Evolutionary conservation across 345 rosid genomes (phyloP), one percentile per base, ranked within the genome.

Genomic region (Eucalyptus urophylla): DNA sequence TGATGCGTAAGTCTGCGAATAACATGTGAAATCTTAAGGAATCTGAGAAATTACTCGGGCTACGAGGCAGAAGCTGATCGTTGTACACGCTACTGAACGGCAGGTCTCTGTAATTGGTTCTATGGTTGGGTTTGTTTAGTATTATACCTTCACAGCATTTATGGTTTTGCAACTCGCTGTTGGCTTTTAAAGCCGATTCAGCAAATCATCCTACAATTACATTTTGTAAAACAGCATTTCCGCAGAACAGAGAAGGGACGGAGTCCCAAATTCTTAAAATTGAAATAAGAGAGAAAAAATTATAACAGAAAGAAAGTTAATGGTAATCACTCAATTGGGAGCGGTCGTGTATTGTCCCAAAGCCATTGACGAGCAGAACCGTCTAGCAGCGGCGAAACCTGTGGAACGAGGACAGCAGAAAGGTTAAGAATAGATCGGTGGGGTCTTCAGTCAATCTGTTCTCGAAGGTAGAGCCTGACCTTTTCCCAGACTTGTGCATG

Each of bases 401-500:
- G 96, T 76, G 33, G 53, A 60, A 80, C 21, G 24, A 43, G 19
- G 27, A 76, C 85, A 40, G 6, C 85, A 40, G 47, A 76, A 40
- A 40, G 40, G 47, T 76, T 40, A 40, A 21, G 11, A 40, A 76
- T 21, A 12, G 13, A 40, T 40, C 15, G 8, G 0, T 21, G 9
- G 76, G n/a, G 76, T 67, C 58, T 31, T 21, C 13, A 11, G 85
- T 76, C 85, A 24, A 21, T 22, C 47, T 76, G 85, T 76, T 76
- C 85, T 76, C 29, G 47, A 76, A 76, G 47, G 29, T 49, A 53
- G 87, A 19, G 45, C 11, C 37, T 91, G 90, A 95, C 99, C 98
- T 97, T 97, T 87, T 94, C 97, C 99, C 99, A 96, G 86, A 97
- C 99, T 92, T 96, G 97, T 6, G 91, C 81, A 89, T 97, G 99